Evolutionary conservation across 2,329 filamentous ascomycete genomes (phyloP).

Genomic region (Arthrinium phaeospermum): DNA sequence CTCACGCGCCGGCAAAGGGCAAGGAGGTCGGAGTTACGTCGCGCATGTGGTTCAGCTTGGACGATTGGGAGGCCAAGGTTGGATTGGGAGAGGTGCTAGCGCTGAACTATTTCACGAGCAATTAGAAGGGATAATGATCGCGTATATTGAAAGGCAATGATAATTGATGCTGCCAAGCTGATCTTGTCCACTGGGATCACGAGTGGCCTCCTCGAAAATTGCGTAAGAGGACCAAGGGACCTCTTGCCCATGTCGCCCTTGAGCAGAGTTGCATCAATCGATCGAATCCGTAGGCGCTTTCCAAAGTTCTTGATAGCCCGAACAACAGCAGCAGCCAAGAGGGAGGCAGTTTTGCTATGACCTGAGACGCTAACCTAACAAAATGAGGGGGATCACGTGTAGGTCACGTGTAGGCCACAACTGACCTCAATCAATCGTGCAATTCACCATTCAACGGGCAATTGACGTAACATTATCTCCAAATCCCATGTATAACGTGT

Average conservation of each 20-base stretch:
- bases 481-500: background rate
- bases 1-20: constrained; percentile 39
- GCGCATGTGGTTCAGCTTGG: constrained; percentile 50
- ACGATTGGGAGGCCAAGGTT: constrained; percentile 43
- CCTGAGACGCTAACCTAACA: background rate
- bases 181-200: too few species aligned
- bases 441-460: background rate
- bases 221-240: background rate
- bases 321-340: background rate
- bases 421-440: constrained; percentile 14
- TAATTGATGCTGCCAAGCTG: background rate
- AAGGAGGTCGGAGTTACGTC: constrained; percentile 41
- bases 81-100: constrained; percentile 41
- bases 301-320: background rate
- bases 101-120: constrained; percentile 44
- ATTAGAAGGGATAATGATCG: constrained; percentile 25
- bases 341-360: background rate
- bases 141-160: background rate
- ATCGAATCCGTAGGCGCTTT: background rate
- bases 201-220: background rate
- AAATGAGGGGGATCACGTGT: constrained; percentile 19
- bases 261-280: background rate
- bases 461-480: background rate
- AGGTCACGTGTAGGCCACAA: constrained; percentile 18
- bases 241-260: background rate